Conservation (phyloP, 1,284 basidiomycete species). For the Sphaerobolus stellatus region DNA sequence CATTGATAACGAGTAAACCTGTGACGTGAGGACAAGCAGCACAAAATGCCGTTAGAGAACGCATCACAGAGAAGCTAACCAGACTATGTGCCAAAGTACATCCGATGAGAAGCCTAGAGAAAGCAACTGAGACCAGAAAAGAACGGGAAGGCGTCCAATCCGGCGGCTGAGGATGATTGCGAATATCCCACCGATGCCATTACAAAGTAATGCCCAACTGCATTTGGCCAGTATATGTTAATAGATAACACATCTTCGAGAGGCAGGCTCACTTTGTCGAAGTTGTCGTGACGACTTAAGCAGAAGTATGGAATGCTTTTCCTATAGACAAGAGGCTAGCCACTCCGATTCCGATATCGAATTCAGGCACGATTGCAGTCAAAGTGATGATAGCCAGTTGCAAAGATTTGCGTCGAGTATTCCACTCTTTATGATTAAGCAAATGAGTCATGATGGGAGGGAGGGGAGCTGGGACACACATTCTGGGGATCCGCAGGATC, state of each 20-base stretch:
- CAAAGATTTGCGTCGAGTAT: conserved; percentile 46
- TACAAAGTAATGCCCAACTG: conserved; percentile 68
- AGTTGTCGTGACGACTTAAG: conserved; percentile 60
- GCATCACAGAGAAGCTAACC: conserved; percentile 48
- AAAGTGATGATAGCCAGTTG: conserved; percentile 61
- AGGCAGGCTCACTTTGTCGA: conserved; percentile 52
- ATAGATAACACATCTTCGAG: neutral
- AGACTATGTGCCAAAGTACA: conserved; percentile 55
- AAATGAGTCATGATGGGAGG: conserved; percentile 20
- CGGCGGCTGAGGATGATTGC: conserved; percentile 60
- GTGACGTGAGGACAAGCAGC: conserved; percentile 69
- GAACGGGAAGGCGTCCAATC: conserved; percentile 57
- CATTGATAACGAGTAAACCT: conserved; percentile 64
- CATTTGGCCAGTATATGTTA: conserved; percentile 3
- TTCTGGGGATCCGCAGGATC: conserved; percentile 66
- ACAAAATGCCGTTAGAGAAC: conserved; percentile 70
- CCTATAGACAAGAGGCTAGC: conserved; percentile 61
- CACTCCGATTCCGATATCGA: conserved; percentile 66
- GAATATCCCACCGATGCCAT: conserved; percentile 61
- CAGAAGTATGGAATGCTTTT: conserved; percentile 51
- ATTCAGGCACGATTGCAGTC: conserved; percentile 68
- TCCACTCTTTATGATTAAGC: conserved; percentile 37
- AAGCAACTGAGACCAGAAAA: conserved; percentile 65
- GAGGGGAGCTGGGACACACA: conserved; percentile 32
- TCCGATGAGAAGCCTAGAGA: conserved; percentile 49